Percentiles rank a stretch among this genome's conserved stretches.
phyloP scores from a whole-genome alignment of 306 rosid species.

The Arachis hypogaea region DNA sequence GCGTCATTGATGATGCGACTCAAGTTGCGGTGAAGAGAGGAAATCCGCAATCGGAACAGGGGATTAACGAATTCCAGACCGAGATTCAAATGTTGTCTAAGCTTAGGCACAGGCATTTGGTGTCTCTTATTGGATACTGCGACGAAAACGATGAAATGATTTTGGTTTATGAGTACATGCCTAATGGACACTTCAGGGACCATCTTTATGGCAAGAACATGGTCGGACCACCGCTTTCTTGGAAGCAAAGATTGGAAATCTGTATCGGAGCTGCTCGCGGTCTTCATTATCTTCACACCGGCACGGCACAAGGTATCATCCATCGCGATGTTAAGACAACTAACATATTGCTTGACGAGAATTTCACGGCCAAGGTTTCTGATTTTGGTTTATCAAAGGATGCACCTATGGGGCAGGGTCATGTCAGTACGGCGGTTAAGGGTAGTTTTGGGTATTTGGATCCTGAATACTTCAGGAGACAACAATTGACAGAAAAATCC shows the following conservation, averaged over 20 bases:
- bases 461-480: slow-evolving; percentile 70
- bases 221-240: slow-evolving; percentile 41
- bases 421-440: slow-evolving; percentile 70
- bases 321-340: slow-evolving; percentile 70
- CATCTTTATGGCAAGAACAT: slow-evolving; percentile 67
- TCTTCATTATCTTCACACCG: slow-evolving; percentile 68
- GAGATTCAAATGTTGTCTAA: slow-evolving; percentile 70
- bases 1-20: slow-evolving; percentile 60
- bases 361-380: slow-evolving; percentile 63
- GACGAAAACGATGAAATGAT: slow-evolving; percentile 67
- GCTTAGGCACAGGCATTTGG: slow-evolving; percentile 65
- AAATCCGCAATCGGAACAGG: slow-evolving; percentile 74
- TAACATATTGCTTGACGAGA: slow-evolving; percentile 61
- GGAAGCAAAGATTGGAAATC: slow-evolving; percentile 64
- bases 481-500: slow-evolving; percentile 64
- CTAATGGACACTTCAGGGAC: slow-evolving; percentile 61
- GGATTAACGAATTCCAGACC: slow-evolving; percentile 61
- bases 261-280: slow-evolving; percentile 67
- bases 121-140: slow-evolving; percentile 65
- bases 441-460: slow-evolving; percentile 74
- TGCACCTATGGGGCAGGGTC: slow-evolving; percentile 59
- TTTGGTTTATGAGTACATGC: slow-evolving; percentile 66
- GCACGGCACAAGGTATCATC: slow-evolving; percentile 68
- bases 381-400: slow-evolving; percentile 73
- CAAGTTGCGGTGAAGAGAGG: slow-evolving; percentile 67